phyloP scores from a whole-genome alignment of 2,329 filamentous ascomycete genomes.

The Fusarium sp. region DNA sequence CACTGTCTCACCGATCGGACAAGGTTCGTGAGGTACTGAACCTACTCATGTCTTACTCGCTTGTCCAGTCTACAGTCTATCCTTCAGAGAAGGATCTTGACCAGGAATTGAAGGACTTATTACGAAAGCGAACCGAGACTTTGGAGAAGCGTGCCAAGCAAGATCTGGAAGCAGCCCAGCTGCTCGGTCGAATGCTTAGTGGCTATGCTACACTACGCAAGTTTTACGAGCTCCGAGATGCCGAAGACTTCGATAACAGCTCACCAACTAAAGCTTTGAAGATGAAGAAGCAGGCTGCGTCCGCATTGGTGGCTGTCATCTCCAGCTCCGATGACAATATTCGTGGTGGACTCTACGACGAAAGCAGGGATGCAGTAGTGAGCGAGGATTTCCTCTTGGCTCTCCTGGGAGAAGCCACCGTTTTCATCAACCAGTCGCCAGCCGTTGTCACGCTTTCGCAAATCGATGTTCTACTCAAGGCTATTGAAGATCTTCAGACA shows the following conservation, averaged over 20 bases:
- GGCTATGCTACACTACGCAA: conserved; percentile 91
- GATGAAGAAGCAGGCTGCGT: conserved; percentile 75
- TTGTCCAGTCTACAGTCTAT: conserved; percentile 85
- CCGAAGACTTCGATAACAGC: conserved; percentile 44
- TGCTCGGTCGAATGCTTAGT: conserved; percentile 86
- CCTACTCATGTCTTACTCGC: conserved; percentile 85
- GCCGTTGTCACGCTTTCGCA: conserved; percentile 74
- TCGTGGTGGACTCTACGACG: conserved; percentile 88
- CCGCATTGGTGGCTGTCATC: conserved; percentile 83
- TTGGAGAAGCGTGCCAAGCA: conserved; percentile 77
- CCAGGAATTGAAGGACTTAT: conserved; percentile 73
- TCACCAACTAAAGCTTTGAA: conserved; percentile 60
- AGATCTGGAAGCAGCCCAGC: conserved; percentile 83
- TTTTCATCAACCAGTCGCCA: conserved; percentile 73
- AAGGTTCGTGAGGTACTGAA: conserved; percentile 90
- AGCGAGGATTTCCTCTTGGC: conserved; percentile 88
- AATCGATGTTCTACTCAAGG: conserved; percentile 79
- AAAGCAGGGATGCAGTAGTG: conserved; percentile 81
- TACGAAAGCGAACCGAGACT: conserved; percentile 76
- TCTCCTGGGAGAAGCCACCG: conserved; percentile 83
- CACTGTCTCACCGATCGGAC: conserved; percentile 79
- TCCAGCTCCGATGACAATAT: conserved; percentile 90
- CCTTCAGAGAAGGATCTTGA: conserved; percentile 80
- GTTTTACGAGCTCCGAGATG: conserved; percentile 89
- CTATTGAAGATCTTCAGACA: conserved; percentile 82